Conservation (phyloP, 1,139 yeast species). For the Magnusiomyces ingens region DNA sequence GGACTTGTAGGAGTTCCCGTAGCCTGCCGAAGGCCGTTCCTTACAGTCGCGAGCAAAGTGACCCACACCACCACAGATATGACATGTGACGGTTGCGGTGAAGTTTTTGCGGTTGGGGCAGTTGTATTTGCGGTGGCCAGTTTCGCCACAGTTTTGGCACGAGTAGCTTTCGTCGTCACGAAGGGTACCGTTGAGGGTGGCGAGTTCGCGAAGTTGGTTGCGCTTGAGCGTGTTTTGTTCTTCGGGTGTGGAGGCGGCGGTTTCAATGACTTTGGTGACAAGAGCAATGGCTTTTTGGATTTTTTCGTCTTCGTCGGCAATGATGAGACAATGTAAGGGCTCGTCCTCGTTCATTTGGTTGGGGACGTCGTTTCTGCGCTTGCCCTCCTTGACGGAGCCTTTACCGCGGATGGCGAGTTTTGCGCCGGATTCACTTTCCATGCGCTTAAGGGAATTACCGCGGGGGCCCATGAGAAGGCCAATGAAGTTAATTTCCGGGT, state of each 20-base stretch:
- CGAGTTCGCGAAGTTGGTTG: conserved; percentile 85
- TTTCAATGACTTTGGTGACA: conserved; percentile 70
- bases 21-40: conserved; percentile 26
- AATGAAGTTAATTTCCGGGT: conserved; percentile 88
- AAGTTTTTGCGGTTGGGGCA: conserved; percentile 52
- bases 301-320: conserved; percentile 75
- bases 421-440: conserved; percentile 83
- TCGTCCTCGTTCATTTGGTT: conserved; percentile 52
- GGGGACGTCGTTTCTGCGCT: conserved; percentile 44
- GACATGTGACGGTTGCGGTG: conserved; percentile 60
- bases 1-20: conserved; percentile 18
- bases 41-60: conserved; percentile 88
- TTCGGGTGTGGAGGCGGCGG: conserved; percentile 79
- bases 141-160: conserved; percentile 52
- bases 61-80: conserved; percentile 73
- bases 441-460: conserved; percentile 76
- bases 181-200: conserved; percentile 88
- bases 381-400: conserved; percentile 94
- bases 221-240: conserved; percentile 90
- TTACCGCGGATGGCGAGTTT: conserved; percentile 81
- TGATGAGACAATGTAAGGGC: conserved; percentile 81
- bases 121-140: conserved; percentile 55
- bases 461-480: conserved; percentile 93
- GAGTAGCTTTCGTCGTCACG: conserved; percentile 72
- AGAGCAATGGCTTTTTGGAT: conserved; percentile 68